Percentiles rank a stretch among this genome's conserved stretches.
Evolutionary conservation across 371 early-diverging fungal species (phyloP).

Genomic region (Mucor irregularis): DNA sequence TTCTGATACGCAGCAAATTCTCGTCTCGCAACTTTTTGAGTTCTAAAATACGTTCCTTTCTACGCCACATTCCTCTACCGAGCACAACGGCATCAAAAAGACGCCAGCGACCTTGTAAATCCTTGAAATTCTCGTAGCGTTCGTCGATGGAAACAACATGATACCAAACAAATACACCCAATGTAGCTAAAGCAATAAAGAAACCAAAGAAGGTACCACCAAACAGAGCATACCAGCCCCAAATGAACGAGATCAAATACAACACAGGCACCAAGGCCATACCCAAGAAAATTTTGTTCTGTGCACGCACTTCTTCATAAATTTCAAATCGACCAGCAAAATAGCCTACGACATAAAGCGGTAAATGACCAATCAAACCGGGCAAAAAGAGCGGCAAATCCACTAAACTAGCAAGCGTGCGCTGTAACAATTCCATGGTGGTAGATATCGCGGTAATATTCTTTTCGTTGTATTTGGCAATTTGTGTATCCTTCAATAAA

Average conservation of each 20-base stretch:
- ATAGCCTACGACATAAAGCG: conserved; percentile 54
- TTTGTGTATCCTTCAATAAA: conserved; percentile 40
- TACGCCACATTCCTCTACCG: conserved; percentile 49
- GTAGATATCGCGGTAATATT: conserved; percentile 43
- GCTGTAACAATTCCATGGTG: conserved; percentile 37
- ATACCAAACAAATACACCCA: conserved; percentile 49
- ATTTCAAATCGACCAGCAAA: conserved; percentile 49
- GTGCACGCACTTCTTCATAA: conserved; percentile 59
- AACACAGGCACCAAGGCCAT: conserved; percentile 43
- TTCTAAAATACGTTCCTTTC: conserved; percentile 43
- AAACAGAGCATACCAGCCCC: conserved; percentile 45
- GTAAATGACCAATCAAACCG: conserved; percentile 53
- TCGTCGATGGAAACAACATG: conserved; percentile 51
- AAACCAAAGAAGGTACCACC: conserved; percentile 47
- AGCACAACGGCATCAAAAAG: conserved; percentile 53
- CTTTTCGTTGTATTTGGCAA: conserved; percentile 51
- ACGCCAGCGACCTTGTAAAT: conserved; percentile 49
- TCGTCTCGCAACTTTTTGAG: conserved; percentile 38
- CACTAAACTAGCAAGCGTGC: conserved; percentile 38
- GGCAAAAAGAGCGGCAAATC: conserved; percentile 59
- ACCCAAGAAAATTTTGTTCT: conserved; percentile 55
- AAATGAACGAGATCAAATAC: conserved; percentile 41
- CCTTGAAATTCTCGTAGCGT: conserved; percentile 50
- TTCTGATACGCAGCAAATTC: conserved; percentile 29
- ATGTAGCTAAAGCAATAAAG: conserved; percentile 37